Evolutionary conservation across 208 protist genomes (phyloP).

Genomic region (Crithidia fasciculata): DNA sequence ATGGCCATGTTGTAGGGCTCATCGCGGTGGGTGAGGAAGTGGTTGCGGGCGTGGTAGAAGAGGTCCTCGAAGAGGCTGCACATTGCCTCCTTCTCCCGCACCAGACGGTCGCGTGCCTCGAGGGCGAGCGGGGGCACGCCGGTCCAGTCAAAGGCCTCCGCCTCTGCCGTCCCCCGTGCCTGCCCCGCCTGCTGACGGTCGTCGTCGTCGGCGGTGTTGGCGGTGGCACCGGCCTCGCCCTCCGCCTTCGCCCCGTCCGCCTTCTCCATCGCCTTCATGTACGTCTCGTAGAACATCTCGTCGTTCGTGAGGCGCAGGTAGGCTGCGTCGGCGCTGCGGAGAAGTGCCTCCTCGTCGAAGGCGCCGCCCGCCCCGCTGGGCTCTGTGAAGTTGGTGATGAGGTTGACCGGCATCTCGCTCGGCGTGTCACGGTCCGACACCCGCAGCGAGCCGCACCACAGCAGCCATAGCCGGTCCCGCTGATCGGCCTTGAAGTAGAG

Average conservation of each 20-base stretch:
- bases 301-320: conserved; percentile 69
- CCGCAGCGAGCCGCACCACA: conserved; percentile 87
- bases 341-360: conserved; percentile 63
- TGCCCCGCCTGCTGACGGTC: conserved; percentile 7
- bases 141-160: conserved; percentile 43
- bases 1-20: conserved; percentile 45
- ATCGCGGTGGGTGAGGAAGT: conserved; percentile 52
- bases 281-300: conserved; percentile 83
- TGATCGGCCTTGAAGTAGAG: conserved; percentile 88
- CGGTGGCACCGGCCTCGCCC: neutral
- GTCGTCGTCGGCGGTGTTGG: conserved; percentile 12
- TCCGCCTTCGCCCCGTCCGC: conserved; percentile 23
- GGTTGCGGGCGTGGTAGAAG: conserved; percentile 78
- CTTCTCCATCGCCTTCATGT: conserved; percentile 47
- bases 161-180: neutral
- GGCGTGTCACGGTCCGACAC: conserved; percentile 67
- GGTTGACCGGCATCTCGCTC: conserved; percentile 84
- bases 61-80: conserved; percentile 61
- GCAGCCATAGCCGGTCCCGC: conserved; percentile 73
- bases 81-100: conserved; percentile 48
- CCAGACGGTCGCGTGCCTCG: conserved; percentile 54
- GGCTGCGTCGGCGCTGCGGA: conserved; percentile 56
- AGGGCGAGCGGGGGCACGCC: conserved; percentile 32
- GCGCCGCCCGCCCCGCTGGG: conserved; percentile 31
- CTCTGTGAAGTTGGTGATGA: conserved; percentile 76